Evolutionary conservation across 805 yeast species (phyloP), one percentile per base, ranked within the genome.

Genomic region (Sungouiozyma intestinalis): DNA sequence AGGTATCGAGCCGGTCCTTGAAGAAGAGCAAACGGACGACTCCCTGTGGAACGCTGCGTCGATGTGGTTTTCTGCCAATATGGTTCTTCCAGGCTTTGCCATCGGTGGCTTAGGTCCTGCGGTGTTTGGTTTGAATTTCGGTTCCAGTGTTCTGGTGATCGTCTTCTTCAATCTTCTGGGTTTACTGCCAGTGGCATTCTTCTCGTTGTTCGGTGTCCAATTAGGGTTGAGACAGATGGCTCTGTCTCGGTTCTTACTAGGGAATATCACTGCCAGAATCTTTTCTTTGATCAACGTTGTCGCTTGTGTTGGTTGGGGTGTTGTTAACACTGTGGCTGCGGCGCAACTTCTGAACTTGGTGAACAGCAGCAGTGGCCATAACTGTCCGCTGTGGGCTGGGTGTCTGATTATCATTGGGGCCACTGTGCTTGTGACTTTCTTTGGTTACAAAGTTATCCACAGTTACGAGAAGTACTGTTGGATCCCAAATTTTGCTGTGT

Each of bases 251-350:
- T 87, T 71, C 63, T 72, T 86, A 52, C 72, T 79, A 48, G 97
- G 97, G 48, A 77, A 81, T 63, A 59, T 68, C 27, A 80, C 82
- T 38, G 79, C 83, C 65, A 75, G 94, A 60, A 71, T 86, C 44
- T 81, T 85, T 55, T 80, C 94, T 8, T 62, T 81, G 37, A 69
- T 88, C 59, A 86, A 87, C 58, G 74, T 79, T 55, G 63, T 88
- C 48, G 88, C 95, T 20, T 85, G 95, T 73, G 76, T 87, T 43
- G 96, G 97, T 53, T 88, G 97, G 97, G 84, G 92, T 64, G 85
- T 95, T 8, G 90, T 86, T 38, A 88, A 88, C 65, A 85, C 84
- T 47, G 83, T 87, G 76, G 82, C 87, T 24, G 78, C 92, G 31
- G 95, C 95, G 18, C 92, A 85, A 62, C 67, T 87, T 48, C 68